phyloP scores from a whole-genome alignment of 176 grass and related monocot genomes.

The Eleusine coracana region DNA sequence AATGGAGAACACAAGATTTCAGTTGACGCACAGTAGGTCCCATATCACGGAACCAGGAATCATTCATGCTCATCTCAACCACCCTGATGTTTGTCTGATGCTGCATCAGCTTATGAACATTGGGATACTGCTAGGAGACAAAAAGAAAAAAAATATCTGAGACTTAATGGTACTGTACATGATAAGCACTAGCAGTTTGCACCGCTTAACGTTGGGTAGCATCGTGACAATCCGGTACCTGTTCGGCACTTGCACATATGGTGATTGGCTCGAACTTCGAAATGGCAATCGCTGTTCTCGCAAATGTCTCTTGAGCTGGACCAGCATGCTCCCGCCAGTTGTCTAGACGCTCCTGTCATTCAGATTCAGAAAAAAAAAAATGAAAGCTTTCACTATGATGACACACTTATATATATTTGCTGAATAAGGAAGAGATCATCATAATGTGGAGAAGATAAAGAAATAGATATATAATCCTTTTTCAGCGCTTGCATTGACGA shows the following conservation, averaged over 20 bases:
- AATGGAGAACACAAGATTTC: slow-evolving; percentile 9
- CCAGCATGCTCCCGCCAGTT: slow-evolving; percentile 80
- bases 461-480: not conserved
- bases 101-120: slow-evolving; percentile 57
- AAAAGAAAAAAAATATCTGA: not conserved
- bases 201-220: not conserved
- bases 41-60: slow-evolving; percentile 95
- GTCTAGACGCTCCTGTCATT: slow-evolving; percentile 77
- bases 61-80: slow-evolving; percentile 97
- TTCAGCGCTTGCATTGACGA: not conserved
- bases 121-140: slow-evolving; percentile 49
- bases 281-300: slow-evolving; percentile 61
- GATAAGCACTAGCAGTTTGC: not conserved
- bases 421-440: not conserved
- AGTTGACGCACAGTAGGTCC: slow-evolving; percentile 70
- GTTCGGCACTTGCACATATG: slow-evolving; percentile 65
- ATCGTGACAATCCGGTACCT: slow-evolving; percentile 40
- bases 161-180: not conserved
- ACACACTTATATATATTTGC: slow-evolving; percentile 8
- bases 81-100: slow-evolving; percentile 69
- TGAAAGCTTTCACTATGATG: not conserved
- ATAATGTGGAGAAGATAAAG: not conserved
- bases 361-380: slow-evolving; percentile 1
- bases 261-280: slow-evolving; percentile 87
- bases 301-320: slow-evolving; percentile 66